Evolutionary conservation across 75 land plant genomes (phyloP), one percentile per base, ranked within the genome.

Genomic region (Gnetum montanum): DNA sequence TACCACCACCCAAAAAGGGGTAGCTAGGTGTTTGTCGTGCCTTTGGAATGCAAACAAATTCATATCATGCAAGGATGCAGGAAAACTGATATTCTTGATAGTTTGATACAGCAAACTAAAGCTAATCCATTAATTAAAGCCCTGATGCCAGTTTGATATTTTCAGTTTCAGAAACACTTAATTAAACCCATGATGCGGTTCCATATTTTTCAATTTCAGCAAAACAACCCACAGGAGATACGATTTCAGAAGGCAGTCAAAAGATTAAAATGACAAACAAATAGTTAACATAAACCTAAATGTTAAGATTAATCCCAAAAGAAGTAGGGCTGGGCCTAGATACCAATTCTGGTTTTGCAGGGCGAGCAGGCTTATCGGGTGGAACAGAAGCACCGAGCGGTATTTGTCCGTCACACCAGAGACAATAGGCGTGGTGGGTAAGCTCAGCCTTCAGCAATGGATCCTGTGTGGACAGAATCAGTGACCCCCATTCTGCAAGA

Each of bases 331-430:
- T n/a, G n/a, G n/a, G n/a, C n/a, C n/a, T 20, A 46, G 68, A 28
- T 63, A 86, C 97, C 82, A 91, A 54, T n/a, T 57, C 37, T 11
- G 97, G 97, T 50, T 71, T 80, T 0, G 58, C 27, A 26, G 97
- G 93, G 11, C 93, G 81, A 29, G 92, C 81, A 31, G 97, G 97
- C 4, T 34, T 45, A 29, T 52, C 46, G 0, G 87, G 84, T 3
- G 88, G 64, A 0, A 36, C 12, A 24, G 70, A 63, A 13, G 34
- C 62, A 11, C 88, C 88, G 38, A 92, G 24, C 3, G 84, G 78
- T 0, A 91, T 55, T 2, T 59, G 22, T 22, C 59, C 53, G 25
- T 29, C 60, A 55, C 57, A 69, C 80, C 83, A 91, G 1, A 37
- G 53, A 8, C 65, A 54, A 68, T 66, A 91, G 23, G 88, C 97